phyloP scores from a whole-genome alignment of 106 monocot species.

The Allium fistulosum region DNA sequence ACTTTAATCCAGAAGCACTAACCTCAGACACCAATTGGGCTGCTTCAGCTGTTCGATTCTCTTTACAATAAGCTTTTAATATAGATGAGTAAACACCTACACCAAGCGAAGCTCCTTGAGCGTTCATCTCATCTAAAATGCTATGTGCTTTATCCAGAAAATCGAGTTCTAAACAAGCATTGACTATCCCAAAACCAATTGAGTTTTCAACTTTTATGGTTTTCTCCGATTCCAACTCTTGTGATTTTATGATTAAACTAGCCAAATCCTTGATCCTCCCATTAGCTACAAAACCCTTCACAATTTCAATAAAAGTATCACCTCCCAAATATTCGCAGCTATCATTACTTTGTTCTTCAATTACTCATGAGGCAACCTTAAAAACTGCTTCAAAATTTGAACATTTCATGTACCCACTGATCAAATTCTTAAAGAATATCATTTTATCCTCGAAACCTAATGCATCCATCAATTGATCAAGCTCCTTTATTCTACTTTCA shows the following conservation, averaged over 20 bases:
- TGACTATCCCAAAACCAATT: constrained; percentile 59
- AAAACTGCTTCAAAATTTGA: constrained; percentile 38
- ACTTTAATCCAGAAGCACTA: constrained; percentile 46
- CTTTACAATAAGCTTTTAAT: constrained; percentile 83
- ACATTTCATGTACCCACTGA: constrained; percentile 55
- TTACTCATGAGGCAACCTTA: constrained; percentile 25
- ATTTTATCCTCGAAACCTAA: constrained; percentile 46
- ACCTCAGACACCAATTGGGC: constrained; percentile 73
- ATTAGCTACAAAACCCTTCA: constrained; percentile 45
- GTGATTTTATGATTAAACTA: constrained; percentile 56
- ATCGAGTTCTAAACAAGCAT: constrained; percentile 68
- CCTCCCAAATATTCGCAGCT: constrained; percentile 22
- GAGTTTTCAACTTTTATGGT: constrained; percentile 20
- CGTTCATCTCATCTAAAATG: constrained; percentile 84
- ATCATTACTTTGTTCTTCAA: constrained; percentile 24
- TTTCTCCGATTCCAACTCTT: constrained; percentile 43
- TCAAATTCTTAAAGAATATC: constrained; percentile 43
- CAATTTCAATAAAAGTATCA: constrained; percentile 41
- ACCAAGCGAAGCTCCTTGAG: constrained; percentile 52
- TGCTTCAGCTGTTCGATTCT: constrained; percentile 79
- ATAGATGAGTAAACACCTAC: constrained; percentile 83
- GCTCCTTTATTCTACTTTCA: constrained; percentile 44
- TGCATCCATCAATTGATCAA: constrained; percentile 47
- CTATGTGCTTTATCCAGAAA: constrained; percentile 73
- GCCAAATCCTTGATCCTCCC: constrained; percentile 68